Evolutionary conservation across 176 grass and related monocot species (phyloP).

Genomic region (Thinopyrum elongatum): DNA sequence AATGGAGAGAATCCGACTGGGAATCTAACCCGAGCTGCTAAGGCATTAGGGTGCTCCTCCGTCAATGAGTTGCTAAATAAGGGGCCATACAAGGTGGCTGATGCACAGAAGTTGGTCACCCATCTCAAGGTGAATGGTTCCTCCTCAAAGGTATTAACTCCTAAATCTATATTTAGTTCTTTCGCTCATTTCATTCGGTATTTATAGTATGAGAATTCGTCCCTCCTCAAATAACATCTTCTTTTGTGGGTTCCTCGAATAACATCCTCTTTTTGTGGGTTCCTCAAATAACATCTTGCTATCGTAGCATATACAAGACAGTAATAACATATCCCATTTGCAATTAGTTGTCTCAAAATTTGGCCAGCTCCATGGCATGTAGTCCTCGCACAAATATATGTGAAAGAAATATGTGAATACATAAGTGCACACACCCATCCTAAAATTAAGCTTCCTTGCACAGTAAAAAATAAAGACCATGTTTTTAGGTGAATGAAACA

Average conservation of each 20-base stretch:
- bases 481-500: background rate
- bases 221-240: background rate
- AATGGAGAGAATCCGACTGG: constrained; percentile 74
- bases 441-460: background rate
- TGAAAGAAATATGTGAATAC: background rate
- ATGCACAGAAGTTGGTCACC: constrained; percentile 25
- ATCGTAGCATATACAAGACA: background rate
- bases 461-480: background rate
- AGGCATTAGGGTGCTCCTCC: constrained; percentile 60
- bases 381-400: background rate
- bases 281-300: background rate
- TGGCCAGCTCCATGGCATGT: background rate
- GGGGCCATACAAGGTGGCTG: constrained; percentile 41
- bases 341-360: background rate
- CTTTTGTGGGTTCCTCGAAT: no score
- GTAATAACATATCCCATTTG: background rate
- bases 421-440: background rate
- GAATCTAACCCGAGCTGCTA: constrained; percentile 69
- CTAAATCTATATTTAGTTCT: constrained; percentile 21
- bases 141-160: constrained; percentile 24
- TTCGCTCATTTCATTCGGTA: constrained; percentile 51
- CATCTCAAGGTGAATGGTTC: background rate
- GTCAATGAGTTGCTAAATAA: constrained; percentile 69
- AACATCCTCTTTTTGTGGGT: no score
- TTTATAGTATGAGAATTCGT: background rate